Evolutionary conservation across 768 basidiomycete genomes (phyloP).

Genomic region (Podaxis pistillaris): DNA sequence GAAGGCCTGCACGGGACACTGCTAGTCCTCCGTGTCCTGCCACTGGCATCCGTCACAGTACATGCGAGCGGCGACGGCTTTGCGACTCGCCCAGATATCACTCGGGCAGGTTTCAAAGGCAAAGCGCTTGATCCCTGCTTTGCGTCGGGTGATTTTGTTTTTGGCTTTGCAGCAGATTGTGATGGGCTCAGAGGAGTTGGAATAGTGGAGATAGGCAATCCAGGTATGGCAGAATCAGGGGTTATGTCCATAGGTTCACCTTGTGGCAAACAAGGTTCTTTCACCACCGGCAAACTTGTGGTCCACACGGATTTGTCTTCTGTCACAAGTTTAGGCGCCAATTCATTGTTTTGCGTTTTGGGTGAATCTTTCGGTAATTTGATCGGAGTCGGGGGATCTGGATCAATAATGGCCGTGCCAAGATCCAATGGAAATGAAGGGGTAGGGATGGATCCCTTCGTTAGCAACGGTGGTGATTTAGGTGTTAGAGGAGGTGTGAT

Average conservation of each 20-base stretch:
- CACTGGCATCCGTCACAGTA: constrained; percentile 1
- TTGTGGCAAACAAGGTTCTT: background rate
- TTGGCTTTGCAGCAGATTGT: background rate
- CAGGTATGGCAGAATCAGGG: background rate
- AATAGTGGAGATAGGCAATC: background rate
- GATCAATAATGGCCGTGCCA: background rate
- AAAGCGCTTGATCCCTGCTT: background rate
- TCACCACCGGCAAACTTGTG: background rate
- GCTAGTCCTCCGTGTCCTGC: background rate
- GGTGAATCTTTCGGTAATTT: background rate
- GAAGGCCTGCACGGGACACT: background rate
- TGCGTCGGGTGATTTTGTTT: background rate
- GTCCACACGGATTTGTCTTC: background rate
- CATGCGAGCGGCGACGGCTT: background rate
- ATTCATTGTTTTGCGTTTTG: background rate
- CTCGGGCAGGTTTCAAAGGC: background rate
- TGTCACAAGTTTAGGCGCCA: background rate
- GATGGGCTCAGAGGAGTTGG: background rate
- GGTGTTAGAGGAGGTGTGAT: background rate
- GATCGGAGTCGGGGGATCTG: background rate
- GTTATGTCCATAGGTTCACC: background rate
- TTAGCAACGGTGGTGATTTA: background rate
- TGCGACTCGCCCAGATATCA: background rate
- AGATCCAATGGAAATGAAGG: background rate
- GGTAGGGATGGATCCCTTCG: background rate